Evolutionary conservation across 805 yeast genomes (phyloP), one percentile per base, ranked within the genome.

Genomic region (Hemisphaericaspora nanyangensis): DNA sequence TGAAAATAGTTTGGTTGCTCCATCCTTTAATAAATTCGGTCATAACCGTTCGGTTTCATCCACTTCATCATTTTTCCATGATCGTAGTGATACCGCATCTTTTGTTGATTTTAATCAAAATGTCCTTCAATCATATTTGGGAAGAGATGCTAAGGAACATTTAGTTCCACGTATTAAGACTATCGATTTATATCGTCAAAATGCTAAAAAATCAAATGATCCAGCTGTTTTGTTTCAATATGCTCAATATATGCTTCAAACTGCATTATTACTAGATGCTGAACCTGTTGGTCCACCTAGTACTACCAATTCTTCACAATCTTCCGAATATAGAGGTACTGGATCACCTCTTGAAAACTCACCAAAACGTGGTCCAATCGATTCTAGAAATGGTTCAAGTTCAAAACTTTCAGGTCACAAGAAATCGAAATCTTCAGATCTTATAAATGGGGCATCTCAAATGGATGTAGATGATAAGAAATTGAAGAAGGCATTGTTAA

Each of bases 201-300:
- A 87, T 55, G 96, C 95, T 5, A 82, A 82, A 50, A 85, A 82
- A 52, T 77, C 88, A 16, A 82, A 81, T 53, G 96, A 91, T 54
- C 95, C 96, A 0, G 79, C 76, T 15, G 82, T 87, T n/a, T 74
- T 89, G 50, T 87, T 88, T 60, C 88, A 88, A 54, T 89, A 86
- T 56, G 96, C 97, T 1, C 93, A 88, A 61, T 87, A 85, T 58
- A 82, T 86, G 81, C 65, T 88, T 37, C 91, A 86, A 58, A 85
- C 95, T 1, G 95, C 95, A 1, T 69, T 90, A 37, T 63, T 83
- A 15, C 70, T 83, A 43, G 79, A 67, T 34, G 52, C 56, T 17
- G 61, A 42, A 22, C 16, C 37, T 6, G 27, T 13, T 13, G 16
- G 8, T 16, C 17, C 32, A 7, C 24, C 31, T 16, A 19, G 24